Evolutionary conservation across 257 asterid genomes (phyloP), one percentile per base, ranked within the genome.

Genomic region (Jacaranda mimosifolia): DNA sequence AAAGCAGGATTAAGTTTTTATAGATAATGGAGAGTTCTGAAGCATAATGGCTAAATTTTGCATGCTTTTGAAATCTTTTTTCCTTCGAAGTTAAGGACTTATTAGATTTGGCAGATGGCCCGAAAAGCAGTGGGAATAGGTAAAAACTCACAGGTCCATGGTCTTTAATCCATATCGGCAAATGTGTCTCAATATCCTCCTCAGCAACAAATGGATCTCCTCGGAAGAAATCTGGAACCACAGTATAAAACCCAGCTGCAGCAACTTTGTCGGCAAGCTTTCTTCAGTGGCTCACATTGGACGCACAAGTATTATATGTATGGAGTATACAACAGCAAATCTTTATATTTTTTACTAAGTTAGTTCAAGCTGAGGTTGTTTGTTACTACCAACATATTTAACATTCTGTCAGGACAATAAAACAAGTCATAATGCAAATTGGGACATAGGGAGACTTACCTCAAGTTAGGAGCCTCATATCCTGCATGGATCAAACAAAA

Each of bases 241-340:
- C 88, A 35, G 84, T 80, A 62, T 72, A 87, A 78, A 87, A 87
- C 57, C 94, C 97, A 62, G 88, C 88, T 6, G 77, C 86, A 26
- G 88, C 96, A 46, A 90, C 85, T 81, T 87, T 87, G 79, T 90
- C 94, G 1, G 97, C 96, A 19, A 92, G 79, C 73, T 83, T 86
- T 90, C 96, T 88, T 70, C 7, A 62, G 2, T 26, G 6, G 65
- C 73, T 11, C 62, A 68, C 58, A 69, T 57, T 26, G 7, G 39
- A 38, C n/a, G 4, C 32, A 26, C 2, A 26, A 26, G 32, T 26
- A 26, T 26, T 2, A 26, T 26, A 26, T 26, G 32, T 26, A 26
- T 26, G 32, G 32, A 26, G 32, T 26, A 1, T 26, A 26, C 32
- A 26, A 26, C 32, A 26, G 32, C 32, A 26, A 26, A 26, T 26